Evolutionary conservation across 2,329 filamentous ascomycete species (phyloP).

Genomic region (Aspergillus fischeri): DNA sequence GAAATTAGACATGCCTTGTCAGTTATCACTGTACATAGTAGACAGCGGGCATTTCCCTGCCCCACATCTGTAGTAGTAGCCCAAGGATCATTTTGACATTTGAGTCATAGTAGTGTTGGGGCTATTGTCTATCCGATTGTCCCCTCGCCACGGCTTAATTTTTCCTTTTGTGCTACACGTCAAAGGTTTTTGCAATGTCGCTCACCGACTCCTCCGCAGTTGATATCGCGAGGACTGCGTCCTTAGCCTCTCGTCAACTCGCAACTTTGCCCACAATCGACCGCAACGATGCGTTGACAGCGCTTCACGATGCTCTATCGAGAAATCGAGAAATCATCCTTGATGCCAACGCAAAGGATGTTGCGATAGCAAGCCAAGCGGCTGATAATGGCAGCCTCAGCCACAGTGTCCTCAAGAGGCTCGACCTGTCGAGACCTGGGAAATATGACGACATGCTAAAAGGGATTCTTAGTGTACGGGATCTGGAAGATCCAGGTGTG

Average conservation of each 20-base stretch:
- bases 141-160: neutral
- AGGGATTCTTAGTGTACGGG: conserved; percentile 83
- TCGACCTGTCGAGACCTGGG: conserved; percentile 79
- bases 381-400: conserved; percentile 72
- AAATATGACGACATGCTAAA: conserved; percentile 98
- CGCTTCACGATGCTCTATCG: conserved; percentile 73
- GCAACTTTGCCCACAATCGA: conserved; percentile 71
- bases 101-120: neutral
- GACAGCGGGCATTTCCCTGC: neutral
- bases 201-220: conserved; percentile 78
- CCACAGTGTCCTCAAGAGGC: conserved; percentile 76
- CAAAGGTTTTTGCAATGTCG: conserved; percentile 59
- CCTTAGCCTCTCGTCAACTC: conserved; percentile 74
- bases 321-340: conserved; percentile 71
- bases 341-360: conserved; percentile 78
- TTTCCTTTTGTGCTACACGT: neutral
- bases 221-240: conserved; percentile 73
- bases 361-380: conserved; percentile 68
- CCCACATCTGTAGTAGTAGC: neutral
- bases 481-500: conserved; percentile 79
- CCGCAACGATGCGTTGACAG: conserved; percentile 79
- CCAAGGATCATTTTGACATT: neutral
- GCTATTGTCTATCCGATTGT: neutral
- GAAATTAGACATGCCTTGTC: neutral
- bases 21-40: neutral